Percentiles rank a stretch among this genome's conserved stretches.
Evolutionary conservation across 306 rosid genomes (phyloP).

Genomic region (Castanea mollissima): DNA sequence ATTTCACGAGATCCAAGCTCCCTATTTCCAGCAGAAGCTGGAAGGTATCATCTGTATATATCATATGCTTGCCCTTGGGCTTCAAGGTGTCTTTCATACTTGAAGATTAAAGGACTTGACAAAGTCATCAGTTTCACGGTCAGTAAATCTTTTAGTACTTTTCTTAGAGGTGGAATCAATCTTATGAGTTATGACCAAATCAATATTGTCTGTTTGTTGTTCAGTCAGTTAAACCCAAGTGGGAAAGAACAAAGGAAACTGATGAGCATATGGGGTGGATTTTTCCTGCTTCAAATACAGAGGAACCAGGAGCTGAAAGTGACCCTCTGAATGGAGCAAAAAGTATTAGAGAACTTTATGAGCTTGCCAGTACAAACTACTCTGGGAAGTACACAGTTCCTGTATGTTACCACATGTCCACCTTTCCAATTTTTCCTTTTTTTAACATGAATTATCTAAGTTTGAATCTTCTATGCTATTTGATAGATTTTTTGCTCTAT

Average conservation of each 20-base stretch:
- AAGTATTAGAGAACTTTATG: conserved; percentile 80
- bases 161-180: not conserved
- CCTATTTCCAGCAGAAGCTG: conserved; percentile 65
- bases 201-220: not conserved
- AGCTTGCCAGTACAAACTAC: conserved; percentile 76
- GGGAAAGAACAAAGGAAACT: conserved; percentile 6
- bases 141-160: not conserved
- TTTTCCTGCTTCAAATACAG: not conserved
- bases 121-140: not conserved
- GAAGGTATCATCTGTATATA: conserved; percentile 86
- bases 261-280: conserved; percentile 7
- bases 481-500: conserved; percentile 22
- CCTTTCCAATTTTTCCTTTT: not conserved
- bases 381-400: conserved; percentile 87
- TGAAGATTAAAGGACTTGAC: conserved; percentile 11
- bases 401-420: conserved; percentile 38
- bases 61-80: conserved; percentile 99
- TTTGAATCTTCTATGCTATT: not conserved
- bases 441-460: not conserved
- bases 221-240: not conserved
- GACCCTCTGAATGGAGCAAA: conserved; percentile 60
- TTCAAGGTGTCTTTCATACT: conserved; percentile 43
- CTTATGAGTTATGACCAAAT: not conserved
- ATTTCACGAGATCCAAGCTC: conserved; percentile 58
- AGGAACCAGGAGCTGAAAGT: not conserved